phyloP scores from a whole-genome alignment of 352 stramenopile species.

The Globisporangium viniferum region DNA sequence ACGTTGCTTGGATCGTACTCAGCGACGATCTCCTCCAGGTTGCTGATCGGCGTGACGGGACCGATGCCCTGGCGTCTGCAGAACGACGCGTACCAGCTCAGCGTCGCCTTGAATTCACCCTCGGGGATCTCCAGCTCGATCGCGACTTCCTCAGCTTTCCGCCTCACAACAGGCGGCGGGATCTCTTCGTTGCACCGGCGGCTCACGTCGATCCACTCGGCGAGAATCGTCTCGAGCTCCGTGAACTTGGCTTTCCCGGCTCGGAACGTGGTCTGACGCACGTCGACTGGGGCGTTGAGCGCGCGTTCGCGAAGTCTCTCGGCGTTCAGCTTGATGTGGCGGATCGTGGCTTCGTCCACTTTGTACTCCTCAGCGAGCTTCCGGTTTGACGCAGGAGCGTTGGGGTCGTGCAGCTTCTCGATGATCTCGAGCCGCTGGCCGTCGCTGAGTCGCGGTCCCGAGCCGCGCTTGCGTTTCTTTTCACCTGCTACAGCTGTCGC shows the following conservation, averaged over 20 bases:
- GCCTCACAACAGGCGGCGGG: slow-evolving; percentile 6
- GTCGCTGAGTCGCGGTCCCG: slow-evolving; percentile 15
- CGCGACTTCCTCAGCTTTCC: slow-evolving; percentile 10
- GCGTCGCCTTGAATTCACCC: slow-evolving; percentile 11
- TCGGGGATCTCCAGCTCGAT: slow-evolving; percentile 7
- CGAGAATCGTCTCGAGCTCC: slow-evolving; percentile 14
- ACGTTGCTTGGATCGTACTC: slow-evolving; percentile 11
- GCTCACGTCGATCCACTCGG: slow-evolving; percentile 15
- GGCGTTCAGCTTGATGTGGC: slow-evolving; percentile 16
- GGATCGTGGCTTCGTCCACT: slow-evolving; percentile 18
- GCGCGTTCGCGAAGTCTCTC: slow-evolving; percentile 3
- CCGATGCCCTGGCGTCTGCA: slow-evolving; percentile 11
- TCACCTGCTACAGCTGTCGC: neutral
- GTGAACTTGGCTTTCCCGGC: slow-evolving; percentile 8
- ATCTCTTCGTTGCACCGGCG: slow-evolving; percentile 15
- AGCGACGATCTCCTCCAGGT: slow-evolving; percentile 11
- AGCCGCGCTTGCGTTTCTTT: slow-evolving; percentile 16
- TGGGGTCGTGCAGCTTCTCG: slow-evolving; percentile 7
- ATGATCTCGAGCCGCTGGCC: slow-evolving; percentile 18
- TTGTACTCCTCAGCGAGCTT: slow-evolving; percentile 13
- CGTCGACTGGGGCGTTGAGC: slow-evolving; percentile 7
- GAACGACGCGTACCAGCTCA: slow-evolving; percentile 11
- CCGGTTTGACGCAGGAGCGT: slow-evolving; percentile 11
- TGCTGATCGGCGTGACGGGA: slow-evolving; percentile 3
- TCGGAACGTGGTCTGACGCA: slow-evolving; percentile 16